Evolutionary conservation across 305 asterid genomes (phyloP).

Genomic region (Ruellia speciosa): DNA sequence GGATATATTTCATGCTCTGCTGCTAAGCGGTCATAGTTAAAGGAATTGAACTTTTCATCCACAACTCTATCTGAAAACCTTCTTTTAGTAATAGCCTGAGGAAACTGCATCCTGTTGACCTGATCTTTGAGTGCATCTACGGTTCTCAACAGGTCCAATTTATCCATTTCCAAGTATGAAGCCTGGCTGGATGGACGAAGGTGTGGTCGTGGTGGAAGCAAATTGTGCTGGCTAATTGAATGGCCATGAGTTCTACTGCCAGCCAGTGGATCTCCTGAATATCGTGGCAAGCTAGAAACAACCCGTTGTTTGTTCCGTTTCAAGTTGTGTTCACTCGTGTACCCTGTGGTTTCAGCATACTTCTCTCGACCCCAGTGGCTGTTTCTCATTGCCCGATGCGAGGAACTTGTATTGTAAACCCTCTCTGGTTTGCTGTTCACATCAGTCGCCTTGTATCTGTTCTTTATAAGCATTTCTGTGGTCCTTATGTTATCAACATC

Average conservation of each 20-base stretch:
- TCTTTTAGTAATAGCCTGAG: slow-evolving; percentile 23
- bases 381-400: slow-evolving; percentile 28
- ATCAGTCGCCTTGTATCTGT: too few species aligned
- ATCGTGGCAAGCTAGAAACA: too few species aligned
- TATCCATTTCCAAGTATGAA: slow-evolving; percentile 42
- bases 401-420: slow-evolving; percentile 18
- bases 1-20: slow-evolving; percentile 30
- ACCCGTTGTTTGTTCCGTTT: too few species aligned
- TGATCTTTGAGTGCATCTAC: slow-evolving; percentile 65
- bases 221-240: slow-evolving; percentile 21
- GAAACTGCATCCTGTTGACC: slow-evolving; percentile 38
- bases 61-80: slow-evolving; percentile 22
- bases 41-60: slow-evolving; percentile 26
- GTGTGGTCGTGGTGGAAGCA: slow-evolving; percentile 33
- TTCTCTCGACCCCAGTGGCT: slow-evolving; percentile 28
- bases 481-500: too few species aligned
- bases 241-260: too few species aligned
- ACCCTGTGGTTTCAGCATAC: slow-evolving; percentile 22
- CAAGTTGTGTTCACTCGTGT: not conserved
- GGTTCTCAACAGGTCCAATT: slow-evolving; percentile 52
- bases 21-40: slow-evolving; percentile 26
- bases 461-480: too few species aligned
- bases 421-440: too few species aligned
- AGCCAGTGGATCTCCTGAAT: too few species aligned
- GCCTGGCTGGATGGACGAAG: slow-evolving; percentile 29